Percentiles rank a stretch among this genome's conserved stretches.
Conservation (phyloP, 495 filamentous ascomycete genomes). For the Aspergillus sclerotioniger region DNA sequence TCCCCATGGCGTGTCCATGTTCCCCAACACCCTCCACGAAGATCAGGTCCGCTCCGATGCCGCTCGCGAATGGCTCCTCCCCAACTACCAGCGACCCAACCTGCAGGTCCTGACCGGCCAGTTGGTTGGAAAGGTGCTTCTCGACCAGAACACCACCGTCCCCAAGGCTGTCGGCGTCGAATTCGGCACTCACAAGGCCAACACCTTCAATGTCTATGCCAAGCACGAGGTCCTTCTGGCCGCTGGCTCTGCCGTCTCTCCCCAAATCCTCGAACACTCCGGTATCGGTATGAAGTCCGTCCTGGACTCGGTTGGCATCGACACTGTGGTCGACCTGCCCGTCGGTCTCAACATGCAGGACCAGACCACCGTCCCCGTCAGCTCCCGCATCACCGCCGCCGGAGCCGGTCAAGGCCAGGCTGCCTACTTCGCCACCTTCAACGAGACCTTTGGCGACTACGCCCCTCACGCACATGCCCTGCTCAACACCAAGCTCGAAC, state of each 20-base stretch:
- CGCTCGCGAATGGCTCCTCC: slow-evolving; percentile 49
- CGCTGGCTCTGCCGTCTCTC: slow-evolving; percentile 53
- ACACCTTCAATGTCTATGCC: slow-evolving; percentile 32
- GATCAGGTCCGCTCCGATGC: slow-evolving; percentile 35
- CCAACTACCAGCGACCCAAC: slow-evolving; percentile 40
- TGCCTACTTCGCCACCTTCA: slow-evolving; percentile 29
- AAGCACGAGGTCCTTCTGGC: slow-evolving; percentile 54
- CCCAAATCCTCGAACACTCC: slow-evolving; percentile 48
- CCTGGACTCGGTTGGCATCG: slow-evolving; percentile 44
- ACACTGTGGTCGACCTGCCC: slow-evolving; percentile 53
- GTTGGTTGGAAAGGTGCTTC: slow-evolving; percentile 41
- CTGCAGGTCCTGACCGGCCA: slow-evolving; percentile 47
- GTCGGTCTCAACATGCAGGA: slow-evolving; percentile 49
- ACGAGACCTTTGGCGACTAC: slow-evolving; percentile 24
- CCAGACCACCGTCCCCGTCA: slow-evolving; percentile 31
- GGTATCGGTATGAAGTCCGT: slow-evolving; percentile 39
- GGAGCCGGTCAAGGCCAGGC: slow-evolving; percentile 27
- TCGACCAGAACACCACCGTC: slow-evolving; percentile 16
- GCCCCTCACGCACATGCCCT: slow-evolving; percentile 14
- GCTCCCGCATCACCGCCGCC: slow-evolving; percentile 6
- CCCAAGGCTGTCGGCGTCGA: slow-evolving; percentile 27
- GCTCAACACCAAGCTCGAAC: slow-evolving; percentile 24
- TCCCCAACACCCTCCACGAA: slow-evolving; percentile 22
- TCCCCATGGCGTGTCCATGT: slow-evolving; percentile 31
- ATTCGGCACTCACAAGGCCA: slow-evolving; percentile 34